A percentile compares a stretch with the other conserved stretches of the same genome.
Conservation (phyloP, 2,329 filamentous ascomycete species). For the Penicillium sp. region DNA sequence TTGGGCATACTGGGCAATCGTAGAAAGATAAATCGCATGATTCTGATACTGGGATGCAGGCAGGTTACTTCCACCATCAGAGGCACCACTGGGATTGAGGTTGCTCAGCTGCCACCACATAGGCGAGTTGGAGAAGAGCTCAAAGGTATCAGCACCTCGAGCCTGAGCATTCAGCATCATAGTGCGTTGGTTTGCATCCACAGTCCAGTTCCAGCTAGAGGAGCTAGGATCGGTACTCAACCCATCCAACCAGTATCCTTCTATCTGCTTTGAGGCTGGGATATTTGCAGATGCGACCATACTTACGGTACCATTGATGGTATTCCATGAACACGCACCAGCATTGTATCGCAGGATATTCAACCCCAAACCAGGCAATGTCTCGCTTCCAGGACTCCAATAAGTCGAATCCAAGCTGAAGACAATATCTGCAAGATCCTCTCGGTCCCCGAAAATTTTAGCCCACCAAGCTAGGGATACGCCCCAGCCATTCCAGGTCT, state of each 20-base stretch:
- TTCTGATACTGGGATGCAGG: slow-evolving; percentile 13
- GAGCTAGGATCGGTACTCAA: slow-evolving; percentile 7
- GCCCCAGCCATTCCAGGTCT: slow-evolving; percentile 10
- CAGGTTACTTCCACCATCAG: slow-evolving; percentile 8
- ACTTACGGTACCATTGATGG: slow-evolving; percentile 4
- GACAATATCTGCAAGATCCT: slow-evolving; percentile 10
- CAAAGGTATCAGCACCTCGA: slow-evolving; percentile 10
- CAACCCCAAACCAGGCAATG: slow-evolving; percentile 7
- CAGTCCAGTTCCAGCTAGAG: slow-evolving; percentile 15
- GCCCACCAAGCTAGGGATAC: slow-evolving; percentile 16
- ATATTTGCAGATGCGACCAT: slow-evolving; percentile 13
- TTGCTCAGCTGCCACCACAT: slow-evolving; percentile 14
- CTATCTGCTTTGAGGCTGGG: slow-evolving; percentile 7
- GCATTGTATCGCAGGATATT: slow-evolving; percentile 15
- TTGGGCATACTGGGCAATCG: slow-evolving; percentile 9
- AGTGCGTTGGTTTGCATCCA: slow-evolving; percentile 11
- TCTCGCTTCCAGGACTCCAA: slow-evolving; percentile 2
- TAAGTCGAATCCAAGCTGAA: slow-evolving; percentile 7
- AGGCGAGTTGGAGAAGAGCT: slow-evolving; percentile 15
- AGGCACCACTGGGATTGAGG: slow-evolving; percentile 10
- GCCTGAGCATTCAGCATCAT: slow-evolving; percentile 12
- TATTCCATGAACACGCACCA: slow-evolving; percentile 12
- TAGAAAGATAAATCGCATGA: slow-evolving; percentile 12
- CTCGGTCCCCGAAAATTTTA: slow-evolving; percentile 8
- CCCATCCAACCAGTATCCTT: slow-evolving; percentile 13